phyloP scores from a whole-genome alignment of 345 rosid species.

The Eutrema japonicum region DNA sequence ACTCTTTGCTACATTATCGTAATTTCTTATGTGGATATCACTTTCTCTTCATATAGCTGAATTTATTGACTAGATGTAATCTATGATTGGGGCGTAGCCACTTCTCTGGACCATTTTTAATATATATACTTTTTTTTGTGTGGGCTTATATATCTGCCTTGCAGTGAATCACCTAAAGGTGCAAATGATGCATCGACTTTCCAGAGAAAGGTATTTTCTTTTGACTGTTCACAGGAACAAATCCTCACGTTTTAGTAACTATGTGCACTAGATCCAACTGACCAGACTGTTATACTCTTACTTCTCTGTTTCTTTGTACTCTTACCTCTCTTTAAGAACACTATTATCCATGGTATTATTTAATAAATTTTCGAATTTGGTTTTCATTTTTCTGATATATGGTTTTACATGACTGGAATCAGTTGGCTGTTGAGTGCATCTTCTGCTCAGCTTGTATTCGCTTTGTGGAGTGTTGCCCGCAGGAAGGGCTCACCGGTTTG shows the following conservation, averaged over 20 bases:
- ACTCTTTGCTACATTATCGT: conserved; percentile 35
- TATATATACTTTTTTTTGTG: conserved; percentile 22
- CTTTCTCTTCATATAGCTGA: conserved; percentile 32
- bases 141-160: conserved; percentile 34
- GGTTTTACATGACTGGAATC: conserved; percentile 40
- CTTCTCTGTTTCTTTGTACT: conserved; percentile 7
- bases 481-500: conserved; percentile 96
- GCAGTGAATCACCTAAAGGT: conserved; percentile 97
- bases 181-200: conserved; percentile 98
- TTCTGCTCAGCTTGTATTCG: conserved; percentile 99
- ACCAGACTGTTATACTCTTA: conserved; percentile 4
- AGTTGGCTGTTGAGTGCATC: conserved; percentile 99
- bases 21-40: conserved; percentile 26
- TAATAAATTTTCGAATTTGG: conserved; percentile 2
- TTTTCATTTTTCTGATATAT: conserved; percentile 34
- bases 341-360: conserved; percentile 9
- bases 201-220: conserved; percentile 85
- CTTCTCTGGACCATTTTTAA: conserved; percentile 27
- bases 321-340: conserved; percentile 17
- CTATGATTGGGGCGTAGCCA: conserved; percentile 18
- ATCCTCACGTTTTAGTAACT: conserved; percentile 1
- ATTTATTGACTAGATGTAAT: conserved; percentile 27
- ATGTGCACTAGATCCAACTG: conserved; percentile 9
- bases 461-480: conserved; percentile 97
- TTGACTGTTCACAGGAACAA: conserved; percentile 10